Percentiles rank a stretch among this genome's conserved stretches.
phyloP scores from a whole-genome alignment of 805 yeast genomes.

The Candida dendrica region DNA sequence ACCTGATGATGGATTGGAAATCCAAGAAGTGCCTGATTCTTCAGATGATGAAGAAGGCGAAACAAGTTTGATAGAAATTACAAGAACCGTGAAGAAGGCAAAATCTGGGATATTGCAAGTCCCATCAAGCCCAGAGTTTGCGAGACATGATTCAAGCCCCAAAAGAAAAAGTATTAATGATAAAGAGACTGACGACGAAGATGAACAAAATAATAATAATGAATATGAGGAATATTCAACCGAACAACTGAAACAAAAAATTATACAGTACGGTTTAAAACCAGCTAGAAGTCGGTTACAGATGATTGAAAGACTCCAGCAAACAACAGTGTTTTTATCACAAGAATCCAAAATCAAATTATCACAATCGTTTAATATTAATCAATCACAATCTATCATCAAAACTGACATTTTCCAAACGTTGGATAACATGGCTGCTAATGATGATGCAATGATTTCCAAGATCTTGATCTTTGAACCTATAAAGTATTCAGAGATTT shows the following conservation, averaged over 20 bases:
- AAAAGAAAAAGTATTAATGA: slow-evolving; percentile 3
- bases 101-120: background rate
- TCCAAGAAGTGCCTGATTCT: slow-evolving; percentile 12
- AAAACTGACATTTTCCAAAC: slow-evolving; percentile 14
- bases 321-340: slow-evolving; percentile 7
- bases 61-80: slow-evolving; percentile 20
- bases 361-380: slow-evolving; percentile 14
- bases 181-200: slow-evolving; percentile 3
- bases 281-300: slow-evolving; percentile 13
- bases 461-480: slow-evolving; percentile 20
- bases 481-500: slow-evolving; percentile 3
- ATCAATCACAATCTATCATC: slow-evolving; percentile 14
- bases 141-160: background rate
- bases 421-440: slow-evolving; percentile 7
- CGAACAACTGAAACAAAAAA: slow-evolving; percentile 14
- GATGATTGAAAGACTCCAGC: slow-evolving; percentile 15
- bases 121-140: slow-evolving; percentile 8
- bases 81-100: slow-evolving; percentile 14
- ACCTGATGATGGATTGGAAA: slow-evolving; percentile 2
- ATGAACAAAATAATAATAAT: too few relatives aligned
- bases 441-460: slow-evolving; percentile 8
- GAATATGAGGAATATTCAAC: slow-evolving; percentile 13
- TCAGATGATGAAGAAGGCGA: slow-evolving; percentile 18
- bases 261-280: slow-evolving; percentile 19
- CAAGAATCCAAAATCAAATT: slow-evolving; percentile 11